phyloP scores from a whole-genome alignment of 768 basidiomycete genomes.

The Mycena alexandri region DNA sequence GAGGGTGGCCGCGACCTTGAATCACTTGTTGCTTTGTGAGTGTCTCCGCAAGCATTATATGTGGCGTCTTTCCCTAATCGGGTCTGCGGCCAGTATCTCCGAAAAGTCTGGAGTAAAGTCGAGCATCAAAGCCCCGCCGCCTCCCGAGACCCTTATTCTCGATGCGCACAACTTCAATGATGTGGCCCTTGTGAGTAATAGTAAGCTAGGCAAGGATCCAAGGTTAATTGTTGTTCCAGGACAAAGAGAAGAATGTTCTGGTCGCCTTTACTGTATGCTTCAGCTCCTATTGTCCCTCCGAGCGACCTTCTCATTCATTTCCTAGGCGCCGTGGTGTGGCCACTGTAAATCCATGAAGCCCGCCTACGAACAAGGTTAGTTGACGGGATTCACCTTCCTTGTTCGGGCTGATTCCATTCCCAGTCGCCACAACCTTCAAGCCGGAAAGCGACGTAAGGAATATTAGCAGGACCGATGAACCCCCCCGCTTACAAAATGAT shows the following conservation, averaged over 20 bases:
- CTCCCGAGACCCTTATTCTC: slow-evolving; percentile 75
- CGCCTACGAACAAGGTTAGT: slow-evolving; percentile 79
- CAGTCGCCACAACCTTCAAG: slow-evolving; percentile 84
- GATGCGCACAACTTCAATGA: slow-evolving; percentile 82
- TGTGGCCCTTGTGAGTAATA: slow-evolving; percentile 68
- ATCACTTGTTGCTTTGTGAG: slow-evolving; percentile 80
- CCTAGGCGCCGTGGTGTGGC: slow-evolving; percentile 85
- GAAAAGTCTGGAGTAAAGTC: slow-evolving; percentile 85
- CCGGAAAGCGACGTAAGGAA: slow-evolving; percentile 76
- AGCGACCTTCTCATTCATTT: slow-evolving; percentile 24
- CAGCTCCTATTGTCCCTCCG: slow-evolving; percentile 20
- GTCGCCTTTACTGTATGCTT: slow-evolving; percentile 81
- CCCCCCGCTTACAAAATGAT: slow-evolving; percentile 24
- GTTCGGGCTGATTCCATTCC: slow-evolving; percentile 14
- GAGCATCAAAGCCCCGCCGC: slow-evolving; percentile 88
- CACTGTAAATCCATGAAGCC: slow-evolving; percentile 96
- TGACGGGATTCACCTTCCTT: neutral
- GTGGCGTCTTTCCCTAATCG: slow-evolving; percentile 1
- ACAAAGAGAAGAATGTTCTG: slow-evolving; percentile 83
- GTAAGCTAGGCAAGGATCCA: neutral
- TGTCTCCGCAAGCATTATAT: slow-evolving; percentile 6
- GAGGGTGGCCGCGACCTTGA: slow-evolving; percentile 87
- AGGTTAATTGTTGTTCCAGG: slow-evolving; percentile 50
- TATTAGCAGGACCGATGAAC: slow-evolving; percentile 14
- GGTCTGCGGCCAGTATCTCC: slow-evolving; percentile 67